Base-by-base conservation (phyloP, 2,329 filamentous ascomycete species). In the Tolypocladium tundrense region DNA sequence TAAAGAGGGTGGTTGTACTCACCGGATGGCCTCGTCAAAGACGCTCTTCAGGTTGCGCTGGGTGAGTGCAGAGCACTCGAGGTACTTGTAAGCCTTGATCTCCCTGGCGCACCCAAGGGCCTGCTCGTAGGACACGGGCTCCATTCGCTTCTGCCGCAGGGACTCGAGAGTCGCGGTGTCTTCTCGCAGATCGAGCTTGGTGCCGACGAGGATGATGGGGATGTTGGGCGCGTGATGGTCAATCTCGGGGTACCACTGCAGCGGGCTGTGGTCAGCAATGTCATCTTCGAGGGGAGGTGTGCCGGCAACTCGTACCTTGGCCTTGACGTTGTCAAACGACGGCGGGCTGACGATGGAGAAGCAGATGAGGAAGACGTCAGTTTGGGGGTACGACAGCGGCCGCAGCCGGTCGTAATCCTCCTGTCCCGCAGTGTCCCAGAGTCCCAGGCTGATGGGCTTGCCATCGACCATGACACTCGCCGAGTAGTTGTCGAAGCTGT, bases 401-500 rank as follows among this genome's bases (percentile, higher is more conserved):
- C 93, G 87, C 71, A 97, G 81, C 75, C 93, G 84, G 73, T 97
- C 93, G 79, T 97, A 97, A 82, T 97, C 93, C 78, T 97, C 93
- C 79, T 97, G 94, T 70, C 93, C 93, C 65, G 93, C 93, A 64
- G 93, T 99, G 88, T 99, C 93, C 93, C 94, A 97, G 39, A 99
- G 79, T 65, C 93, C 94, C 67, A 99, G 77, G 75, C 91, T 97
- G 77, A 97, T 96, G 60, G 93, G 93, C 79, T 96, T 96, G 68
- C 92, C 91, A 79, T 97, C 94, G 58, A 97, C 94, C 90, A 97
- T 97, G 58, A 99, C 94, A 79, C 91, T 96, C 64, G 94, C 94
- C 42, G 93, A 96, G 80, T 97, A 97, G 79, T 99, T 99, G 73
- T 97, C 93, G 77, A 97, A 97, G 63, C 91, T 96, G 66, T 31